A percentile compares a stretch with the other conserved stretches of the same genome.
These are phyloP conservation scores for Flaveria ramosissima DNA, from an alignment of 129 eudicot genomes.

Conservation along the genomic window DNA sequence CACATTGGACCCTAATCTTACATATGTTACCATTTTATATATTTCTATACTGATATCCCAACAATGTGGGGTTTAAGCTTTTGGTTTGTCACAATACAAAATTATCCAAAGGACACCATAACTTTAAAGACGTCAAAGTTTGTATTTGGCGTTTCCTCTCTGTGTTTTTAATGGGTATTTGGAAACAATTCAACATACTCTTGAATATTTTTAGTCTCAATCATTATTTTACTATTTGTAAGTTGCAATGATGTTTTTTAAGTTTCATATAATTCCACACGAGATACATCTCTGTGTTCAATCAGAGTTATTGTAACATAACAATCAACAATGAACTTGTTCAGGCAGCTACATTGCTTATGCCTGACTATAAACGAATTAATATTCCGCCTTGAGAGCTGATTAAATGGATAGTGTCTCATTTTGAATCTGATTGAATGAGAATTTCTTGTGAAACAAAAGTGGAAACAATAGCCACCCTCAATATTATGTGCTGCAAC, in stretches of 20 bases:
- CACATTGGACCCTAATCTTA: background rate
- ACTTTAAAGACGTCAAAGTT: background rate
- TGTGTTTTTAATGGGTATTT: background rate
- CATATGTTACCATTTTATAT: background rate
- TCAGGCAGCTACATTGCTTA: background rate
- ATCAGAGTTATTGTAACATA: background rate
- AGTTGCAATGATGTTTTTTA: background rate
- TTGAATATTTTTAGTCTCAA: background rate
- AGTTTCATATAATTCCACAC: constrained; percentile 7
- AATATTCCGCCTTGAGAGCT: constrained; percentile 1
- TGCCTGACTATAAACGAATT: background rate
- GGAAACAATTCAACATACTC: constrained; percentile 1
- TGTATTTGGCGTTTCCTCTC: background rate
- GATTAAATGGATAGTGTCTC: constrained; percentile 1
- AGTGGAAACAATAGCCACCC: constrained; percentile 15
- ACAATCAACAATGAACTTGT: background rate
- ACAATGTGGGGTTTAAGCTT: background rate
- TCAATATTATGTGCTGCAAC: constrained; percentile 18
- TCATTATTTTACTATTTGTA: too few relatives aligned
- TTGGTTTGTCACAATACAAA: background rate
- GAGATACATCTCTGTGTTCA: background rate
- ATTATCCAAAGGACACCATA: constrained; percentile 6
- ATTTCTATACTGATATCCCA: background rate
- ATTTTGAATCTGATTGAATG: constrained; percentile 22
- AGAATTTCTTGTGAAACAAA: constrained; percentile 2